phyloP scores from a whole-genome alignment of 176 grass and related monocot genomes.

The Saccharum spontaneum region DNA sequence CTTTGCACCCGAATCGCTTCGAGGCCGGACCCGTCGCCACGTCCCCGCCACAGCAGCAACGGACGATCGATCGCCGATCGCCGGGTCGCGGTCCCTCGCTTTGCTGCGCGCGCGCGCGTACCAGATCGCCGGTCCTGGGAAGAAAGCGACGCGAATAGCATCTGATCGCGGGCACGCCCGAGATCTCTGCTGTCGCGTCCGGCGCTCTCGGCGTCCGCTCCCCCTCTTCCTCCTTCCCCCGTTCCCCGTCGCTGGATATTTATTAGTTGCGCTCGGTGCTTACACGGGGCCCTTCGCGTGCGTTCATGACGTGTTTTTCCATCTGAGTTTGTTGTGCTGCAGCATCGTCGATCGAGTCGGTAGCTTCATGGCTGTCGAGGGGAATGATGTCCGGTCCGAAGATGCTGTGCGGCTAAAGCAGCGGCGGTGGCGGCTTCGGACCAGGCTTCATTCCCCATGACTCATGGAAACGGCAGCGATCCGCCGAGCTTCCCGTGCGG shows the following conservation, averaged over 20 bases:
- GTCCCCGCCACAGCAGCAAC: not conserved
- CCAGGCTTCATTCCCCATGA: slow-evolving; percentile 76
- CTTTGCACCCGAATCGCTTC: slow-evolving; percentile 45
- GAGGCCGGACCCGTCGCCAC: not conserved
- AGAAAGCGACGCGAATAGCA: slow-evolving; percentile 44
- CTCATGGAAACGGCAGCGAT: slow-evolving; percentile 41
- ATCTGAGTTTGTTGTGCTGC: not conserved
- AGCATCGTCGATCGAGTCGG: not conserved
- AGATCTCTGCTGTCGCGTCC: slow-evolving; percentile 30
- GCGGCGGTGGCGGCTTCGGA: slow-evolving; percentile 40
- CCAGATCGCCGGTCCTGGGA: slow-evolving; percentile 4
- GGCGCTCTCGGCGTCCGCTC: not conserved
- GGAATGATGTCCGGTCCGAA: slow-evolving; percentile 60
- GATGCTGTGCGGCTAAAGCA: not conserved
- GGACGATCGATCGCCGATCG: not conserved
- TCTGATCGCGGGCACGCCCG: not conserved
- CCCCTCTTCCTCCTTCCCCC: not conserved
- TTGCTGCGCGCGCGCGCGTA: not conserved
- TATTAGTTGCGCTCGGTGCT: not conserved
- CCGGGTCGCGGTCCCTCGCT: not conserved
- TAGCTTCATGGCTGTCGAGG: slow-evolving; percentile 48
- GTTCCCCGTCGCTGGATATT: not conserved
- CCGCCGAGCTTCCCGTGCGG: not conserved
- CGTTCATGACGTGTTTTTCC: not conserved
- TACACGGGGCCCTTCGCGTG: not conserved